Conservation (phyloP, 345 rosid species). For the Brassica incana region DNA sequence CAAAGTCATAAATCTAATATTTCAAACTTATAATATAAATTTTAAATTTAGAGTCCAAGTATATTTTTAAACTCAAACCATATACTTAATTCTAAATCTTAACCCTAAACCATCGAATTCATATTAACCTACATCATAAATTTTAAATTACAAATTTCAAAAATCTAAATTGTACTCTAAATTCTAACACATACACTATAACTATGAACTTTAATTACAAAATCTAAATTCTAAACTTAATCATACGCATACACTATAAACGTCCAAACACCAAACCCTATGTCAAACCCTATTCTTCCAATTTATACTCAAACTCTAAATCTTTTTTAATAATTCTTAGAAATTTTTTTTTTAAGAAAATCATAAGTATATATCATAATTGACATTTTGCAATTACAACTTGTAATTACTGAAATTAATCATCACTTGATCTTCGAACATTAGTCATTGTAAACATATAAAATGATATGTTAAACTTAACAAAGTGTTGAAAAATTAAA, state of each 20-base stretch:
- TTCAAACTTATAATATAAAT: constrained; percentile 30
- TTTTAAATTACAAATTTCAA: too few relatives aligned
- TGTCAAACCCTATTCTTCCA: neutral
- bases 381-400: neutral
- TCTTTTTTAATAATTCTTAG: neutral
- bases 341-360: neutral
- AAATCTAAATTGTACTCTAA: neutral
- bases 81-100: too few relatives aligned
- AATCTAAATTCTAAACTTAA: neutral
- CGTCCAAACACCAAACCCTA: neutral
- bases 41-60: too few relatives aligned
- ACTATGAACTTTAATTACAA: neutral
- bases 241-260: neutral
- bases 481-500: neutral
- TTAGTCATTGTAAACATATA: neutral
- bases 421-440: neutral
- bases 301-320: neutral
- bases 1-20: too few relatives aligned
- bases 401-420: neutral
- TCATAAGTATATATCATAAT: neutral
- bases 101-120: too few relatives aligned
- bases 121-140: too few relatives aligned
- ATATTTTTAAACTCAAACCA: too few relatives aligned
- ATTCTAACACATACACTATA: neutral
- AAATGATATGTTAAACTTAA: neutral